Evolutionary conservation across 2,329 filamentous ascomycete genomes (phyloP), one percentile per base, ranked within the genome.

Genomic region (Aureobasidium musti): DNA sequence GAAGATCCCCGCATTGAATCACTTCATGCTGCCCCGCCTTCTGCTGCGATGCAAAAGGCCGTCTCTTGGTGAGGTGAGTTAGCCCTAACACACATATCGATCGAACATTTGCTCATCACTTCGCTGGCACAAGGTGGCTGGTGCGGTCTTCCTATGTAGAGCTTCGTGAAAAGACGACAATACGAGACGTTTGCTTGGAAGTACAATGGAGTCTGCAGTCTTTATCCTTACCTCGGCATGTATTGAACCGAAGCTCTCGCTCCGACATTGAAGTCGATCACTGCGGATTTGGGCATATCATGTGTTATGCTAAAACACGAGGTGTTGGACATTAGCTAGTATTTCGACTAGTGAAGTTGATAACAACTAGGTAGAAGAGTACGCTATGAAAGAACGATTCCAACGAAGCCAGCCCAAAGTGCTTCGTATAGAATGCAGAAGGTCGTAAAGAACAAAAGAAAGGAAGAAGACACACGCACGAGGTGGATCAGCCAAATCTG

Each of bases 1-100:
- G 60, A 63, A 19, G 60, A 53, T 63, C 59, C 59, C 59, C 59
- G 60, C 45, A 63, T 50, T n/a, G 3, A 23, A 53, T 63, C 47
- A 53, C 47, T 53, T 23, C 23, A 53, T 63, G 30, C 13, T 49
- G 28, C 60, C 60, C 60, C 60, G 47, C 60, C 47, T 63, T 53
- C 47, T 41, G 59, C 30, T 37, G 45, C 33, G 21, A 50, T 63
- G 30, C 43, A 37, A 28, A n/a, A 17, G 43, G 19, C n/a, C 28
- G 17, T 10, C 26, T 43, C 14, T 21, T 30, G 26, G 41, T 39
- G 3, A 17, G 35, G 14, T 17, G 13, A 3, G 3, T 50, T 39
- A 63, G 45, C 45, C 59, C 45, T 49, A 50, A 35, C 5, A 45
- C 17, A 50, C 8, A 39, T 21, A 47, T 47, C 21, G 28, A 35